Evolutionary conservation across 805 yeast species (phyloP), one percentile per base, ranked within the genome.

Genomic region (Barnettozyma botsteinii): DNA sequence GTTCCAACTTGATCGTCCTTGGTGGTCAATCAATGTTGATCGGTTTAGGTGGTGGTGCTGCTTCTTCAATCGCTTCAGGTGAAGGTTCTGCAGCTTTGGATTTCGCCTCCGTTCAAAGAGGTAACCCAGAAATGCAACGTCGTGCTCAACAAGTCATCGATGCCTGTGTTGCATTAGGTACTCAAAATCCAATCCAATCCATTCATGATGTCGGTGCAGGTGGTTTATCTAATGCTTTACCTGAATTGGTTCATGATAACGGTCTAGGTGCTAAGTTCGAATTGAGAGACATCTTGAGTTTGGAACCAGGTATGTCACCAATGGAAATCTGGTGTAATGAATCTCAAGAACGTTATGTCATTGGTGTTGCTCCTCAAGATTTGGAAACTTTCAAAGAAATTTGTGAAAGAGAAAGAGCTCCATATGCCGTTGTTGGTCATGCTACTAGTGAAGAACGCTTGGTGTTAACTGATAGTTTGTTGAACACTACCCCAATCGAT

Each of bases 261-360:
- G 93, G 85, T 50, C 73, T 93, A 47, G 99, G 99, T 61, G 99
- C 96, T 22, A 72, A 62, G 49, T 93, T 93, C 49, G 96, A 93
- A 64, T 73, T 93, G 50, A 79, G 99, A 65, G 84, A 89, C 41
- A 82, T 93, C 42, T 76, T 95, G 41, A 81, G 88, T 27, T 74
- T 88, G 49, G 99, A 93, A 64, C 95, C 96, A 35, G 95, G 97
- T 43, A 87, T 93, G 97, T 91, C 98, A 5, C 98, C 99, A 41
- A 86, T 93, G 95, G 98, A 93, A 69, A 87, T 93, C 49, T 93
- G 99, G 99, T 93, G 99, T 76, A 91, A 95, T 56, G 98, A 93
- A 67, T 93, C 98, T 3, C 99, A 93, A 68, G 99, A 93, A 65
- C 81, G 99, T 64, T 93, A 89, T 55, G 99, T 93, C 19, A 65